Percentiles rank a stretch among this genome's conserved stretches.
phyloP scores from a whole-genome alignment of 768 basidiomycete genomes.

The Russula ochroleuca region DNA sequence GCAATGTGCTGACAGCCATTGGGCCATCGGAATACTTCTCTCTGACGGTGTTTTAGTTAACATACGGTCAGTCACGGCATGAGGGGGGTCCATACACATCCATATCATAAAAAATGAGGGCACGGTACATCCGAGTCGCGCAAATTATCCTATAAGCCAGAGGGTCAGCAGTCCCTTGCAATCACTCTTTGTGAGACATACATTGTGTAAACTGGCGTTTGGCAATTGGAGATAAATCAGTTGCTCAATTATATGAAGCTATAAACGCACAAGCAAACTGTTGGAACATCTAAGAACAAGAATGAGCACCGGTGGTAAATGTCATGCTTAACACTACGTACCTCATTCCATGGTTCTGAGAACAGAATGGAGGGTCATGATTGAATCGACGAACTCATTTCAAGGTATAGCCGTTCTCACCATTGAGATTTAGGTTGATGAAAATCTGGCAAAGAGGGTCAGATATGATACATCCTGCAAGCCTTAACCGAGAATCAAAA shows the following conservation, averaged over 20 bases:
- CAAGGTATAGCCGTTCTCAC: background rate
- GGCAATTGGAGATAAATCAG: background rate
- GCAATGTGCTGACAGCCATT: background rate
- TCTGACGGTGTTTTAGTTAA: background rate
- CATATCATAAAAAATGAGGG: background rate
- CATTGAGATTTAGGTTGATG: conserved; percentile 18
- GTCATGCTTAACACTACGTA: background rate
- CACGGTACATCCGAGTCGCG: conserved; percentile 20
- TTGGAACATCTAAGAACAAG: conserved; percentile 18
- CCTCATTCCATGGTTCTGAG: conserved; percentile 10
- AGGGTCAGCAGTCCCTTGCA: background rate
- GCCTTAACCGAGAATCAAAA: background rate
- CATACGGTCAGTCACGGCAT: background rate
- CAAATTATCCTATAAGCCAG: background rate
- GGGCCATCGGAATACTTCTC: background rate
- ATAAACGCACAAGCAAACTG: conserved; percentile 5
- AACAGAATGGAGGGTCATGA: background rate
- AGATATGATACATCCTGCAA: background rate
- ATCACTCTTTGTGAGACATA: background rate
- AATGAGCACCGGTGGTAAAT: background rate
- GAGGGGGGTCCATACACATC: background rate
- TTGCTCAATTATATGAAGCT: background rate
- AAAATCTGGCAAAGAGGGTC: conserved; percentile 7
- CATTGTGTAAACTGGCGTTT: conserved; percentile 5
- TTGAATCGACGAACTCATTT: background rate